Base-by-base conservation (phyloP, 1,284 basidiomycete genomes). In the Boletus smithii region DNA sequence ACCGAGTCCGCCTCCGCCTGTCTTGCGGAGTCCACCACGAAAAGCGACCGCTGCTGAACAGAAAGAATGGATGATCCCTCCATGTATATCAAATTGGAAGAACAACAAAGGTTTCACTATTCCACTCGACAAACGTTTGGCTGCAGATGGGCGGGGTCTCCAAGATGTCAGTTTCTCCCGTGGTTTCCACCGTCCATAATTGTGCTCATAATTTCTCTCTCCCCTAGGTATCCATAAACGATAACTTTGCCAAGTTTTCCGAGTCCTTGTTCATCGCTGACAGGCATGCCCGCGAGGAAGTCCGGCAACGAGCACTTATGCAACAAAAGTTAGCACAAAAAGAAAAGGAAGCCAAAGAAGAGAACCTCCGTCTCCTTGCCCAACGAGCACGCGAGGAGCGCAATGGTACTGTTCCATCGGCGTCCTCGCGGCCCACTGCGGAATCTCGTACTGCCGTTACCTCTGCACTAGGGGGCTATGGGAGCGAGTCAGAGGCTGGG, bases 101-200 rank as follows among this genome's bases (percentile, higher is more conserved):
- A 99, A 99, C 76, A 98, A 99, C 83, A 98, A 98, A 72, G 97
- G 97, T 79, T 99, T 95, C 71, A 99, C 95, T 5, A 98, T 99
- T 59, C 95, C 97, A 23, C 79, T 99, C 20, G 97, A 99, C 69
- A 99, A 99, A 73, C 91, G 97, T 59, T 76, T 99, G 40, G 97
- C 97, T 17, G 95, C 97, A 10, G 95, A 99, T 68, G 97, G 95
- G 13, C 83, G 95, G 58, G 95, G 95, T 45, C 75, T 99, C 35
- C 95, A 99, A 69, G 97, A 99, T 67, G 94, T 98, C 53, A 67
- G 89, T 75, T n/a, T 26, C 45, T 27, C 27, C 36, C 34, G 10
- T 39, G 26, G 14, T 34, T 9, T 48, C 30, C 8, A 35, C 9
- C 6, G 7, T 29, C 13, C 9, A 45, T 27, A 3, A 2, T 32